These are phyloP conservation scores for Epichloe amarillans DNA, from an alignment of 2,329 filamentous ascomycete genomes.

Conservation along the genomic window DNA sequence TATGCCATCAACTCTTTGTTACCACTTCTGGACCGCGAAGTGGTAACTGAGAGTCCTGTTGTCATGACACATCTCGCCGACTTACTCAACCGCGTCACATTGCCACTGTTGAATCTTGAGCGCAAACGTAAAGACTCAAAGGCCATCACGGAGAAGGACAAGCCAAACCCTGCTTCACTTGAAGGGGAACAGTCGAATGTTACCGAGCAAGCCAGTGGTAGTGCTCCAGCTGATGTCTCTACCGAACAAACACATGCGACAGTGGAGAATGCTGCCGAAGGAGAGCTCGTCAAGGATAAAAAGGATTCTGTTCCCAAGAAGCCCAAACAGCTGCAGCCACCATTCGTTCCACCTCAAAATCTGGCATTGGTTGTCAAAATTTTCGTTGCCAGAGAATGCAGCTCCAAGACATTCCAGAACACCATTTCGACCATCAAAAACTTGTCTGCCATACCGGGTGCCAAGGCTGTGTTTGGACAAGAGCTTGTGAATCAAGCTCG, in stretches of 20 bases:
- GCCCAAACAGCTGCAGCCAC: conserved; percentile 55
- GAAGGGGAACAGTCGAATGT: conserved; percentile 18
- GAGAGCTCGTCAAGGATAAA: conserved; percentile 24
- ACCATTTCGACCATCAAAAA: conserved; percentile 98
- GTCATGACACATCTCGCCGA: conserved; percentile 91
- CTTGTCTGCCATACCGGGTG: conserved; percentile 79
- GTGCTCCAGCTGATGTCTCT: conserved; percentile 8
- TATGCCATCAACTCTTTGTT: conserved; percentile 88
- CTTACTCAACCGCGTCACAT: conserved; percentile 76
- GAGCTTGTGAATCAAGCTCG: conserved; percentile 85
- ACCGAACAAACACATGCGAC: conserved; percentile 15
- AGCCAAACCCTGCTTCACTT: conserved; percentile 10
- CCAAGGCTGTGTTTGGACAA: conserved; percentile 81
- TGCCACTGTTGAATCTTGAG: conserved; percentile 69
- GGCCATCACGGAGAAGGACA: conserved; percentile 20
- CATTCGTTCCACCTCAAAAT: conserved; percentile 77
- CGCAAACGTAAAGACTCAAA: conserved; percentile 35
- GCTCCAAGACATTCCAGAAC: conserved; percentile 94
- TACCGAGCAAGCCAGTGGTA: conserved; percentile 10
- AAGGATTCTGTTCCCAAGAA: conserved; percentile 32
- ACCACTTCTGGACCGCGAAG: conserved; percentile 75
- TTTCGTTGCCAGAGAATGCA: conserved; percentile 89
- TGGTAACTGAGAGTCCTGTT: conserved; percentile 92
- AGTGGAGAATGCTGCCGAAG: conserved; percentile 14
- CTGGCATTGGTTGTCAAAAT: conserved; percentile 92